phyloP scores from a whole-genome alignment of 2,329 filamentous ascomycete genomes.

The Colletotrichum musae region DNA sequence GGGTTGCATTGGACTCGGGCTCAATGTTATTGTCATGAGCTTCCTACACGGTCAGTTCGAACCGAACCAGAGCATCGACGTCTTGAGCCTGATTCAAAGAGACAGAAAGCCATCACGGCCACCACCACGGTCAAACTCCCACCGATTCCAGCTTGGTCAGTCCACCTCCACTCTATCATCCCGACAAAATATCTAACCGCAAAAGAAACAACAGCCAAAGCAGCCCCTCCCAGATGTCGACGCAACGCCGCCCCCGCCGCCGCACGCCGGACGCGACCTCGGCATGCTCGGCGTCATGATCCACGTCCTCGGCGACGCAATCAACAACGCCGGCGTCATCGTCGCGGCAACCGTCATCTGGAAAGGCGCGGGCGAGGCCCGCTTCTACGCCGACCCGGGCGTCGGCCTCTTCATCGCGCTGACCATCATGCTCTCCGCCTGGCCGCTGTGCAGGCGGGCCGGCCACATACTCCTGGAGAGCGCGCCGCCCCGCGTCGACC shows the following conservation, averaged over 20 bases:
- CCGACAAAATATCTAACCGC: not conserved
- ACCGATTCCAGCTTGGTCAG: not conserved
- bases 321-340: conserved; percentile 85
- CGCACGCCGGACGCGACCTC: conserved; percentile 71
- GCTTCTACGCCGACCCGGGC: conserved; percentile 81
- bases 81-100: not conserved
- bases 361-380: conserved; percentile 68
- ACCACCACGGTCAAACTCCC: not conserved
- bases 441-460: conserved; percentile 73
- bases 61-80: no score
- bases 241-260: conserved; percentile 57
- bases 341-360: conserved; percentile 78
- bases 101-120: not conserved
- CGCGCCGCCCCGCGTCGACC: conserved; percentile 71
- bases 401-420: conserved; percentile 78
- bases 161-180: not conserved
- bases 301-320: conserved; percentile 80
- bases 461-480: conserved; percentile 79
- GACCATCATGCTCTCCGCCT: conserved; percentile 77
- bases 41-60: conserved; percentile 72
- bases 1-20: conserved; percentile 74
- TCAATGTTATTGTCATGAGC: conserved; percentile 77
- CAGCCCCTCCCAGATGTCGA: not conserved
- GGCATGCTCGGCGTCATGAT: conserved; percentile 79
- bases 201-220: not conserved